Base-by-base conservation (phyloP, 2,329 filamentous ascomycete genomes). In the Cucurbitaria berberidis region DNA sequence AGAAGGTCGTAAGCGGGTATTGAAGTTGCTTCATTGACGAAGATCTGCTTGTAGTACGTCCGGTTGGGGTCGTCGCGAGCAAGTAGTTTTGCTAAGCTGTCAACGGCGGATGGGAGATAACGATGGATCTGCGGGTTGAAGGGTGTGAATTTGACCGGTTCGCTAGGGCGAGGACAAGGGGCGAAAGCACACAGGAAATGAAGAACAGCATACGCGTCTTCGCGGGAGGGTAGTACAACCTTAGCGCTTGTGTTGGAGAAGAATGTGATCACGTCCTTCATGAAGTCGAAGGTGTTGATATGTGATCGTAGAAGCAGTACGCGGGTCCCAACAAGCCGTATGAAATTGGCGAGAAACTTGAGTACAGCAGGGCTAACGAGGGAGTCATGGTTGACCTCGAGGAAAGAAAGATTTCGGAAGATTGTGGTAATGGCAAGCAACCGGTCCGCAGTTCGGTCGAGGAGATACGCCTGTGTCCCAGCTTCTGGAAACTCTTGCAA, bases 41-140 rank as follows among this genome's bases (percentile, higher is more conserved):
- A 96, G 9, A 98, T 89, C 35, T 85, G 81, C 72, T 89, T 90
- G 79, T 93, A 98, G 64, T 90, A 88, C 3, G 86, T 87, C 56
- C 95, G 82, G 67, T 99, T 99, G 0, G 95, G 93, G 64, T 98
- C 93, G 71, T 98, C 95, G 45, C 93, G 85, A 3, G 95, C 93
- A 22, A 99, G 81, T 3, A 99, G 81, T 74, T 98, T 98, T 2
- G 95, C 93, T 22, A 98, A 79, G 42, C 89, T 89, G 72, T 99
- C 95, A 16, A 98, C 86, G 1, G 95, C 95, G 32, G 91, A 86
- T 3, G 93, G 93, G 1, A 96, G 85, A 72, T 98, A 98, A 36
- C 89, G 87, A 72, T 99, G 93, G 26, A 92, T 77, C 9, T 84
- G 80, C 0, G 95, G 91, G 48, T 93, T 89, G 72, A 93, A 98